Evolutionary conservation across 2,329 filamentous ascomycete genomes (phyloP).

Genomic region (Calonectria crousiana): DNA sequence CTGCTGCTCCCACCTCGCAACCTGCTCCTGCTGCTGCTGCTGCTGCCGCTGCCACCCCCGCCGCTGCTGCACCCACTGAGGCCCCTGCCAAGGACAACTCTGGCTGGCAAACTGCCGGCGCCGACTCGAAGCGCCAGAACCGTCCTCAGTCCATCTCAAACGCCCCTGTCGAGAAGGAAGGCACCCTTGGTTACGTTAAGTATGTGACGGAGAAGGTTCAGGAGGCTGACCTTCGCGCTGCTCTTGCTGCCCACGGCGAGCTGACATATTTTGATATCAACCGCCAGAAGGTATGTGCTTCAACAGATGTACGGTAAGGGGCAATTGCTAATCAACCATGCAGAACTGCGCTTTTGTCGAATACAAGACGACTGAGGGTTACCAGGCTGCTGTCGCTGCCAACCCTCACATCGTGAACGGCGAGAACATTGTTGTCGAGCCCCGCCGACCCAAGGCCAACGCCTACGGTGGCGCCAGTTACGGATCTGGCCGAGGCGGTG

Average conservation of each 20-base stretch:
- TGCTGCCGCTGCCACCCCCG: slow-evolving; percentile 54
- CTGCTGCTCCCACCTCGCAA: slow-evolving; percentile 47
- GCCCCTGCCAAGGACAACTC: slow-evolving; percentile 62
- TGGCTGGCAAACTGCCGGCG: slow-evolving; percentile 88
- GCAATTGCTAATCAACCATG: slow-evolving; percentile 32
- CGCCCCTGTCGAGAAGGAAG: slow-evolving; percentile 76
- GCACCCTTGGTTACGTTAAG: slow-evolving; percentile 91
- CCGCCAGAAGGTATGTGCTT: slow-evolving; percentile 78
- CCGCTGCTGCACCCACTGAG: slow-evolving; percentile 53
- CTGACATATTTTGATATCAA: slow-evolving; percentile 82
- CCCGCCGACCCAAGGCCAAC: slow-evolving; percentile 82
- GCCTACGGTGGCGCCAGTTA: slow-evolving; percentile 79
- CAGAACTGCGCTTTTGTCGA: slow-evolving; percentile 98
- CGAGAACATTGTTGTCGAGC: slow-evolving; percentile 88
- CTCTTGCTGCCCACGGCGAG: slow-evolving; percentile 79
- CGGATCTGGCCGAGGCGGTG: slow-evolving; percentile 70
- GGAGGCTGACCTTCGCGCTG: slow-evolving; percentile 76
- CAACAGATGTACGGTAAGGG: neutral
- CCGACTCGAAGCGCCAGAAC: slow-evolving; percentile 86
- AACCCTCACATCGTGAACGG: slow-evolving; percentile 90
- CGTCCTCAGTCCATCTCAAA: slow-evolving; percentile 76
- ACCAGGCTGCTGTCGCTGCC: slow-evolving; percentile 83
- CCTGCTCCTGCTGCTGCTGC: slow-evolving; percentile 56
- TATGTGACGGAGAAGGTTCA: slow-evolving; percentile 93
- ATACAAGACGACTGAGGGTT: slow-evolving; percentile 84